A percentile compares a stretch with the other conserved stretches of the same genome.
Conservation (phyloP, 2,329 filamentous ascomycete genomes). For the Bertia moriformis region DNA sequence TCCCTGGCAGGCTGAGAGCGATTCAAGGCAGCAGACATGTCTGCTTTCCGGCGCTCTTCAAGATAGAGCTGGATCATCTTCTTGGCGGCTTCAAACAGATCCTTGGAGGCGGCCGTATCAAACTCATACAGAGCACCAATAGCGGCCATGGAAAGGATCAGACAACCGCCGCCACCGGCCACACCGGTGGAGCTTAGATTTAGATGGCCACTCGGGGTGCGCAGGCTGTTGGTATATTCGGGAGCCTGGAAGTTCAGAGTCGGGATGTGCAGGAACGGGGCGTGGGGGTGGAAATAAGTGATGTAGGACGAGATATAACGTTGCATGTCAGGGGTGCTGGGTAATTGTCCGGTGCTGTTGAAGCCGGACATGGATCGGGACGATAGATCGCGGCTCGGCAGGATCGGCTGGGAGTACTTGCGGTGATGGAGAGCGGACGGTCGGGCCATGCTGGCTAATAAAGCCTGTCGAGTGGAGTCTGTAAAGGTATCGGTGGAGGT, state of each 20-base stretch:
- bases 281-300: constrained; percentile 80
- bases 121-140: constrained; percentile 74
- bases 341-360: constrained; percentile 44
- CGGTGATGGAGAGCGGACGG: constrained; percentile 41
- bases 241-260: constrained; percentile 81
- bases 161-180: constrained; percentile 69
- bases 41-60: constrained; percentile 76
- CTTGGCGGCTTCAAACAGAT: constrained; percentile 84
- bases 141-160: constrained; percentile 79
- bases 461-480: constrained; percentile 46
- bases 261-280: constrained; percentile 86
- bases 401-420: constrained; percentile 44
- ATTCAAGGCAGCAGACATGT: constrained; percentile 43
- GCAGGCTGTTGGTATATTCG: constrained; percentile 41
- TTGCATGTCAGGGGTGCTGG: constrained; percentile 73
- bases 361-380: constrained; percentile 31
- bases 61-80: constrained; percentile 90
- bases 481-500: constrained; percentile 50
- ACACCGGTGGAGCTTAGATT: constrained; percentile 32
- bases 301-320: constrained; percentile 84
- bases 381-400: constrained; percentile 12
- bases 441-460: constrained; percentile 26
- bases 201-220: background rate
- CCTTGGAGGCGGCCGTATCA: constrained; percentile 64
- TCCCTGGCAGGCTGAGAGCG: constrained; percentile 34